These are phyloP conservation scores for Xerocomus potaroensis DNA, from an alignment of 768 basidiomycete species.

Conservation along the genomic window DNA sequence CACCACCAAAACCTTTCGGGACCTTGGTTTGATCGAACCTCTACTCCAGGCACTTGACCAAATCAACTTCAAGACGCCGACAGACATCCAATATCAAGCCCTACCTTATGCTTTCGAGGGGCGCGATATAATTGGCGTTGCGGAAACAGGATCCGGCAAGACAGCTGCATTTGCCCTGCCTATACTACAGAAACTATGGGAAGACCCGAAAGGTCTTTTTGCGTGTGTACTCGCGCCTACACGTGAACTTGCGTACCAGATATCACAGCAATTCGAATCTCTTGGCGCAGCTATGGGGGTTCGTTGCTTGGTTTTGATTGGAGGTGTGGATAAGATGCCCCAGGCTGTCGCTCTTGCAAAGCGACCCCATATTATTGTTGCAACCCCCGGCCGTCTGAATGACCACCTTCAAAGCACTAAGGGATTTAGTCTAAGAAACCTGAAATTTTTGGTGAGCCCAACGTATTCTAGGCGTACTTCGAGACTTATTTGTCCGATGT, in stretches of 20 bases:
- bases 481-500: constrained; percentile 1
- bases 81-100: constrained; percentile 82
- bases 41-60: constrained; percentile 81
- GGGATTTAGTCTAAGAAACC: constrained; percentile 80
- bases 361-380: constrained; percentile 90
- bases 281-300: constrained; percentile 92
- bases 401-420: constrained; percentile 98
- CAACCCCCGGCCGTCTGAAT: constrained; percentile 88
- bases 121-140: constrained; percentile 97
- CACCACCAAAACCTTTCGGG: constrained; percentile 58
- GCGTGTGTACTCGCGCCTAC: constrained; percentile 94
- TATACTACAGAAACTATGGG: constrained; percentile 94
- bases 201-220: constrained; percentile 89
- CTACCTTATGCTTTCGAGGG: constrained; percentile 88
- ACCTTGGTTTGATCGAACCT: constrained; percentile 85
- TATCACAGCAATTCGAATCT: constrained; percentile 93
- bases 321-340: constrained; percentile 87
- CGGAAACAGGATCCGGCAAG: constrained; percentile 95
- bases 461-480: background rate
- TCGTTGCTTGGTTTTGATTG: constrained; percentile 87
- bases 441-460: constrained; percentile 80
- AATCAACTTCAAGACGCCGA: constrained; percentile 79
- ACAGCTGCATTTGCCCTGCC: constrained; percentile 97
- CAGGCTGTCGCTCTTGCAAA: constrained; percentile 93
- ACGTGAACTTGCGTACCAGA: constrained; percentile 97